Conservation (phyloP, 2,329 filamentous ascomycete species). For the Malbranchea zuffiana region DNA sequence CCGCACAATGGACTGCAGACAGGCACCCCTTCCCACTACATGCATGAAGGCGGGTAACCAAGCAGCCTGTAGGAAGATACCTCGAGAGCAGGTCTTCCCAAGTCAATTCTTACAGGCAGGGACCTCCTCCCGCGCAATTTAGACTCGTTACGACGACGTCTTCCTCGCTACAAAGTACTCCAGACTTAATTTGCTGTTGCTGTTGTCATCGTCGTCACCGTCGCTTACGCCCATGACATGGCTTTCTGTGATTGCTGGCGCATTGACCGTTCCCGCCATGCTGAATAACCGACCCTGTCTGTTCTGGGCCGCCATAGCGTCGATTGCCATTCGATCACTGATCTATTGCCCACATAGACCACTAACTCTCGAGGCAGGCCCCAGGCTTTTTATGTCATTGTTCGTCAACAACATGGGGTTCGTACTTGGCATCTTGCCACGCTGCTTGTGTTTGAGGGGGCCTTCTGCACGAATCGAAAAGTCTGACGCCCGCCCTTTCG, state of each 20-base stretch:
- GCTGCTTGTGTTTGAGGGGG: slow-evolving; percentile 1
- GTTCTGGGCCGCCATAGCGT: too few species aligned
- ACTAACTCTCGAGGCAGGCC: too few species aligned
- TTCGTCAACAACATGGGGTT: too few species aligned
- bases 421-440: too few species aligned
- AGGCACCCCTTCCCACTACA: neutral
- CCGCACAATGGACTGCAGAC: too few species aligned
- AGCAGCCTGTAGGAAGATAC: neutral
- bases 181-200: too few species aligned
- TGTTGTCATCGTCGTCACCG: neutral
- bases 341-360: too few species aligned
- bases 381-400: too few species aligned
- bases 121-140: neutral
- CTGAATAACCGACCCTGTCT: neutral
- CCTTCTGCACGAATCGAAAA: slow-evolving; percentile 1
- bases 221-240: slow-evolving; percentile 6
- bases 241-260: slow-evolving; percentile 4
- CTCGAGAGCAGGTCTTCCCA: neutral
- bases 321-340: too few species aligned
- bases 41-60: slow-evolving; percentile 5
- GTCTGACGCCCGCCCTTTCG: slow-evolving; percentile 1
- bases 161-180: too few species aligned
- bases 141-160: neutral
- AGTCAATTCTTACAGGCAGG: neutral
- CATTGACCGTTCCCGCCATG: too few species aligned